Base-by-base conservation (phyloP, 2,329 filamentous ascomycete genomes). In the Thermoascus crustaceus region DNA sequence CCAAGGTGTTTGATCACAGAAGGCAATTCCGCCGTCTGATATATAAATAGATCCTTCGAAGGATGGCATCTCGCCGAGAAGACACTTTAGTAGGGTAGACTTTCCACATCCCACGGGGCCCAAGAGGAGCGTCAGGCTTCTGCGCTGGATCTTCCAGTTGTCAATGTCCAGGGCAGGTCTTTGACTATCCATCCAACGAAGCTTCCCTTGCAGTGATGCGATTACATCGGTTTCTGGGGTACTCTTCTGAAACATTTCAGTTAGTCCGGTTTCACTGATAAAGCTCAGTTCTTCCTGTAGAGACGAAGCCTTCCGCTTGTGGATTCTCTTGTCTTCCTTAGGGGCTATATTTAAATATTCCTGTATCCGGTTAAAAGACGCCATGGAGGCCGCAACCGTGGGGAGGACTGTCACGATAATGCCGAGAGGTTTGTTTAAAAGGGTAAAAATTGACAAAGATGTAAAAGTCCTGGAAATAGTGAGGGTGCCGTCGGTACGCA, bases 401-500 rank as follows among this genome's bases (percentile, higher is more conserved):
- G 49, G 45, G 7, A 63, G 45, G 6, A 52, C 50, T 45, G 55
- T 55, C 19, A 64, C 55, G 9, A 63, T 48, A 7, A 51, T 54
- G 3, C 50, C 48, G 2, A 63, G 48, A 4, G 61, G 60, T 22
- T 62, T 54, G 3, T 57, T 47, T 7, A 63, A 44, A 1, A 63
- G 44, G 2, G 53, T 50, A 24, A 63, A 57, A 2, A 64, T 50
- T 3, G 60, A 61, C 3, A 64, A 43, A 4, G 60, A 60, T 4
- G 60, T 60, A 34, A 63, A 64, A 2, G 60, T 51, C 21, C 45
- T 56, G 7, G 54, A 53, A 2, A 55, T 56, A 30, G 61, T 52
- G 4, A 64, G 46, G 4, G 38, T 40, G 2, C 47, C 50, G 16
- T 44, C 40, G 11, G 39, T 52, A 14, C 52, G 55, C 7, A 46